Percentiles rank a stretch among this genome's conserved stretches.
Conservation (phyloP, 2,329 filamentous ascomycete genomes). For the Fonsecaea pugnacius region DNA sequence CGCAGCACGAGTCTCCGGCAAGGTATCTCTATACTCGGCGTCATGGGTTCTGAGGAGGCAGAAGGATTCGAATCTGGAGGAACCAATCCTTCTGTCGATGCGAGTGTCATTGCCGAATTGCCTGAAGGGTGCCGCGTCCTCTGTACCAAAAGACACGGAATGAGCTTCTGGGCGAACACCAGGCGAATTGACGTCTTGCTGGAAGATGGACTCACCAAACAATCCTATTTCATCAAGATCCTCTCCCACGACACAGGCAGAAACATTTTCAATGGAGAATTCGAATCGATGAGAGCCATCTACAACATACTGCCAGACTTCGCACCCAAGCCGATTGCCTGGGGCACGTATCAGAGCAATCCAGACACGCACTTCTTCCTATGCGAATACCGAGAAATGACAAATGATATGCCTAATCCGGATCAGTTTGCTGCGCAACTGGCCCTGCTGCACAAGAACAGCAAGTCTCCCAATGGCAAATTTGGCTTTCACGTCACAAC, state of each 20-base stretch:
- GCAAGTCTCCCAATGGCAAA: conserved; percentile 42
- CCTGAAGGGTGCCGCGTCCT: background rate
- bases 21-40: too few relatives aligned
- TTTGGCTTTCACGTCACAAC: conserved; percentile 47
- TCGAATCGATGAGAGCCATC: conserved; percentile 41
- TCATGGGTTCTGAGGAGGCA: background rate
- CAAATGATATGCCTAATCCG: conserved; percentile 37
- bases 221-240: conserved; percentile 23
- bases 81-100: background rate
- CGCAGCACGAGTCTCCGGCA: background rate
- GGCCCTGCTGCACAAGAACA: conserved; percentile 41
- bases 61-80: background rate
- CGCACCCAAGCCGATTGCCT: conserved; percentile 40
- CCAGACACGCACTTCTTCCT: conserved; percentile 41
- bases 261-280: conserved; percentile 41
- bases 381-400: conserved; percentile 40
- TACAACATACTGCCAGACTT: conserved; percentile 38
- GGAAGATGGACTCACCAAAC: conserved; percentile 3
- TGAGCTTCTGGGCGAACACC: conserved; percentile 11
- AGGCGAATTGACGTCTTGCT: conserved; percentile 6
- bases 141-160: background rate
- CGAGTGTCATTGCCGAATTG: conserved; percentile 3
- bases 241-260: conserved; percentile 8
- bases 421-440: conserved; percentile 36
- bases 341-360: conserved; percentile 36